phyloP scores from a whole-genome alignment of 2,329 filamentous ascomycete species.

The Calonectria pseudoreteaudii region DNA sequence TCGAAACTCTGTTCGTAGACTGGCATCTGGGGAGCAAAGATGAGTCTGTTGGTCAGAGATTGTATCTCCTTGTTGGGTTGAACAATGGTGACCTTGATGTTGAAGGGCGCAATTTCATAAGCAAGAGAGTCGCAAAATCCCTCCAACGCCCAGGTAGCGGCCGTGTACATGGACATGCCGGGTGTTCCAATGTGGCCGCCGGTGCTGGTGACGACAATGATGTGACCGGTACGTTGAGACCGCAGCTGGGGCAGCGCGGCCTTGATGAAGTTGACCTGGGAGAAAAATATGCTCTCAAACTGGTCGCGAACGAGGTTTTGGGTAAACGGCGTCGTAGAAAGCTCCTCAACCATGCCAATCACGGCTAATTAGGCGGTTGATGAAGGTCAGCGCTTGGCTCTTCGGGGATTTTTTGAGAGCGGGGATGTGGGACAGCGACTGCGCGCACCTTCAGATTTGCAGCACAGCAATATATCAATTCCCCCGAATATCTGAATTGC shows the following conservation, averaged over 20 bases:
- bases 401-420: neutral
- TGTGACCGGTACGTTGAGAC: constrained; percentile 84
- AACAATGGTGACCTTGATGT: constrained; percentile 94
- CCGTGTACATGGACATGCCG: constrained; percentile 89
- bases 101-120: constrained; percentile 97
- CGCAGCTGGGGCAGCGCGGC: constrained; percentile 85
- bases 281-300: constrained; percentile 95
- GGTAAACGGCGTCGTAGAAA: constrained; percentile 78
- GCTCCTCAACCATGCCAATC: constrained; percentile 91
- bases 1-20: constrained; percentile 54
- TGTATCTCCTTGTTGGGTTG: constrained; percentile 95
- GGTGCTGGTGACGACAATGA: constrained; percentile 89
- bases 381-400: constrained; percentile 27
- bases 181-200: constrained; percentile 94
- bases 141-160: constrained; percentile 93
- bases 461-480: constrained; percentile 91
- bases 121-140: constrained; percentile 95
- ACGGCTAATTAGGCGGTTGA: constrained; percentile 67
- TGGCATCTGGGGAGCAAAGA: constrained; percentile 81
- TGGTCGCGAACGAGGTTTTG: constrained; percentile 87
- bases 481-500: constrained; percentile 86
- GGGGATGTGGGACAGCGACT: neutral
- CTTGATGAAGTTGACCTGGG: constrained; percentile 95
- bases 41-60: constrained; percentile 87
- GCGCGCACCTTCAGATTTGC: constrained; percentile 81